Percentiles rank a stretch among this genome's conserved stretches.
Conservation (phyloP, 108 stramenopile genomes). For the Phaeodactylum tricornutum region DNA sequence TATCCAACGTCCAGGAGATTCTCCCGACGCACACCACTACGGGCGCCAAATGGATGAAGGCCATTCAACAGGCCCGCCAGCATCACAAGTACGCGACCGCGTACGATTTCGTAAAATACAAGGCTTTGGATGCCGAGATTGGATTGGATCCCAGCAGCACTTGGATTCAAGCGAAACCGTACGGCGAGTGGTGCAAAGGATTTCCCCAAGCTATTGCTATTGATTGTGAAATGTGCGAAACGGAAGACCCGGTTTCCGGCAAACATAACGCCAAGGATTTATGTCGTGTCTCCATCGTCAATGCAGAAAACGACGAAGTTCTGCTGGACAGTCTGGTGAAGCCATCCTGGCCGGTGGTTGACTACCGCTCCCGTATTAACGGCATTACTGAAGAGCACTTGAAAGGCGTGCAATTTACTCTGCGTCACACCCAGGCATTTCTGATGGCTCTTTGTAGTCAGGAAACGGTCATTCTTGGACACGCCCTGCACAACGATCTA, state of each 20-base stretch:
- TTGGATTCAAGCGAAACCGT: constrained; percentile 73
- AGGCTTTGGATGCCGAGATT: constrained; percentile 22
- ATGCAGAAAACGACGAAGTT: constrained; percentile 72
- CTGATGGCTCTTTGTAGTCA: constrained; percentile 86
- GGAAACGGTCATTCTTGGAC: constrained; percentile 89
- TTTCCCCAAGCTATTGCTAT: constrained; percentile 88
- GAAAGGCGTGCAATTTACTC: constrained; percentile 77
- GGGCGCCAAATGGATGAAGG: constrained; percentile 53
- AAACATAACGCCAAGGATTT: constrained; percentile 68
- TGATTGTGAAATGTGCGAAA: constrained; percentile 99
- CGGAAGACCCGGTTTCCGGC: constrained; percentile 79
- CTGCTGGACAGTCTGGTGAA: constrained; percentile 91
- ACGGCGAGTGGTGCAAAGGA: constrained; percentile 54
- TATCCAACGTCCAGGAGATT: background rate
- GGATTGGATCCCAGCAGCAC: constrained; percentile 16
- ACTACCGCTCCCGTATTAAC: constrained; percentile 86
- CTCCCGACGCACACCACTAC: constrained; percentile 8
- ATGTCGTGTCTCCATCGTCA: constrained; percentile 85
- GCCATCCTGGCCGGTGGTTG: constrained; percentile 84
- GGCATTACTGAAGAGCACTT: constrained; percentile 78
- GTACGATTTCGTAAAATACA: constrained; percentile 44
- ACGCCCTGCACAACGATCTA: constrained; percentile 91
- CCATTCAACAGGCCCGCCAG: constrained; percentile 39
- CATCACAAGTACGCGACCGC: constrained; percentile 35
- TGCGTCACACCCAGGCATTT: constrained; percentile 89